Conservation (phyloP, 495 filamentous ascomycete species). For the Aspergillus saccharolyticus region DNA sequence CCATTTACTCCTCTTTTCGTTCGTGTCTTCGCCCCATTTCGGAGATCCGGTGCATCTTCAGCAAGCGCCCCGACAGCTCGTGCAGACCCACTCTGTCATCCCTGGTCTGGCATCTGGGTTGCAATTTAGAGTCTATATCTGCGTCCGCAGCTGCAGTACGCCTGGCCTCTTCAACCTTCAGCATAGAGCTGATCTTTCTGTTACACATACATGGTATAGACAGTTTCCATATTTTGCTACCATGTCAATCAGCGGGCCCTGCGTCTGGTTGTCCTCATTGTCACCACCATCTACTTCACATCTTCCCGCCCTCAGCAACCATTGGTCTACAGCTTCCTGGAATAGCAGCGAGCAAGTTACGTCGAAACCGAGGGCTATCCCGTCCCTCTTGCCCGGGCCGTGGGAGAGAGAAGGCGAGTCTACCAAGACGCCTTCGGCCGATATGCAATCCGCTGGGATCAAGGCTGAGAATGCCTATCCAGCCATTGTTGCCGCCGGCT, state of each 20-base stretch:
- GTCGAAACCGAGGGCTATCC: constrained; percentile 19
- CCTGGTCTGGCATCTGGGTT: constrained; percentile 18
- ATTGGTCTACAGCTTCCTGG: constrained; percentile 29
- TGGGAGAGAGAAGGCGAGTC: constrained; percentile 22
- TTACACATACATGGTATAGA: constrained; percentile 18
- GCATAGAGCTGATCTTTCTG: background rate
- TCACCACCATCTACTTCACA: constrained; percentile 33
- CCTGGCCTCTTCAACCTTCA: background rate
- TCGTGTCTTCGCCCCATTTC: constrained; percentile 3
- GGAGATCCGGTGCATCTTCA: constrained; percentile 26
- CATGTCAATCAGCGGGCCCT: constrained; percentile 43
- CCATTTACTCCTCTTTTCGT: constrained; percentile 8
- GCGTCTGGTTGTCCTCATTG: constrained; percentile 39
- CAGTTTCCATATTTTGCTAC: constrained; percentile 16
- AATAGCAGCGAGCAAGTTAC: constrained; percentile 29
- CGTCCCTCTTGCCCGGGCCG: constrained; percentile 20
- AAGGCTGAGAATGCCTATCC: constrained; percentile 37
- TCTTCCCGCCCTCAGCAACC: constrained; percentile 32
- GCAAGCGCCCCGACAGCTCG: constrained; percentile 30
- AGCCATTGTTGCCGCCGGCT: constrained; percentile 15
- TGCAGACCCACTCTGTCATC: constrained; percentile 33
- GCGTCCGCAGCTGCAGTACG: constrained; percentile 1
- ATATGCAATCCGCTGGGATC: constrained; percentile 29
- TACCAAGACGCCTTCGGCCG: constrained; percentile 17
- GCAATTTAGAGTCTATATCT: constrained; percentile 5